Evolutionary conservation across 2,329 filamentous ascomycete genomes (phyloP).

Genomic region (Pseudocercospora macadamiae): DNA sequence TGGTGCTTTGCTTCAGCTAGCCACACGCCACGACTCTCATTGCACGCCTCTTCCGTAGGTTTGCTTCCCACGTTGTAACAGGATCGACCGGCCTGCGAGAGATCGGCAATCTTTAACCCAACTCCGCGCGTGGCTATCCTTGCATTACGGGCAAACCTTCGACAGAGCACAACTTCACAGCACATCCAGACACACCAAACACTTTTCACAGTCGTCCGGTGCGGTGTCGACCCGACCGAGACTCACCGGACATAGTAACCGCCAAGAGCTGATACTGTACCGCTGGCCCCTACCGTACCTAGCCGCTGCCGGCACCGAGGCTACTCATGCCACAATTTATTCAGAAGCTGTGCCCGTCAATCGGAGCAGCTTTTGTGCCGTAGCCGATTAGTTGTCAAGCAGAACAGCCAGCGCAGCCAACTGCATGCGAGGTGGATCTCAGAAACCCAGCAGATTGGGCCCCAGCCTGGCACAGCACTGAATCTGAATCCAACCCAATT

Average conservation of each 20-base stretch:
- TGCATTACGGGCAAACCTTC: slow-evolving; percentile 4
- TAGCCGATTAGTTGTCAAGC: slow-evolving; percentile 1
- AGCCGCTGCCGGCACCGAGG: slow-evolving; percentile 9
- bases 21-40: slow-evolving; percentile 4
- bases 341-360: background rate
- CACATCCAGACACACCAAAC: background rate
- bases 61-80: slow-evolving; percentile 15
- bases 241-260: background rate
- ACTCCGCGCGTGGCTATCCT: slow-evolving; percentile 10
- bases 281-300: background rate
- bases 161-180: background rate
- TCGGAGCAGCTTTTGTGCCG: background rate
- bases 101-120: slow-evolving; percentile 7
- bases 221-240: slow-evolving; percentile 7
- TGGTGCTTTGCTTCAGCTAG: background rate
- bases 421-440: slow-evolving; percentile 15
- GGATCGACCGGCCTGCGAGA: slow-evolving; percentile 6
- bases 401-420: background rate
- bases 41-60: slow-evolving; percentile 14
- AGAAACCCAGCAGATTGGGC: slow-evolving; percentile 14
- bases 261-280: background rate
- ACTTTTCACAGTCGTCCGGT: too few species aligned
- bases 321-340: background rate
- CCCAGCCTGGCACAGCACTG: background rate
- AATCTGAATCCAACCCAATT: slow-evolving; percentile 6